Base-by-base conservation (phyloP, 768 basidiomycete genomes). In the Terana coerulea region DNA sequence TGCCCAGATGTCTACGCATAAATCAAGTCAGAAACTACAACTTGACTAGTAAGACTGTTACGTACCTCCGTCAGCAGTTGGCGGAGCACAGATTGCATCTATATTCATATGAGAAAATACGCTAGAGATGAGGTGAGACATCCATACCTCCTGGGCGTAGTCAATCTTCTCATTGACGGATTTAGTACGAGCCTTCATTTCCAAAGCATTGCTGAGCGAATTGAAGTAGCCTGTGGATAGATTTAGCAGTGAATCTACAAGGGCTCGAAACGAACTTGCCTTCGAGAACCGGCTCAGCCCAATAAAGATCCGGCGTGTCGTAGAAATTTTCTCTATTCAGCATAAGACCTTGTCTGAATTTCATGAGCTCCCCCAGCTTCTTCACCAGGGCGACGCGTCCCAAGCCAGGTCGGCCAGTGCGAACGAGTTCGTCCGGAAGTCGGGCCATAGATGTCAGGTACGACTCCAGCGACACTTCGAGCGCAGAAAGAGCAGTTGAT, bases 161-260 rank as follows among this genome's bases (percentile, higher is more conserved):
- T 88, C 92, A 50, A 93, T 93, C 65, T 95, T 97, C 62, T 92
- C 90, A 62, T 95, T 95, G 48, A 95, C 79, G 0, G 86, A 81
- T 28, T 81, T 78, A 1, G 91, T 88, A 17, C 95, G 80, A 24
- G 81, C 73, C 61, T 84, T 86, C 57, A 98, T 84, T 64, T 98
- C 95, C 22, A 98, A 75, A 5, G 95, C 92, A 33, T 80, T 72
- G 52, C 83, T 91, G 61, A 98, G 72, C 1, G 86, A 84, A 59
- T 90, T 86, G 70, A 98, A 98, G 64, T 88, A 84, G 15, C 77
- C 86, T 91, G 33, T 15, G 40, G 3, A 19, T 26, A n/a, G 26
- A 30, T 9, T 17, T 44, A 19, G 31, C 6, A 40, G 28, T 19
- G 25, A 42, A 24, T 56, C 42, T 44, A 33, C 29, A 30, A 10